Base-by-base conservation (phyloP, 2,329 filamentous ascomycete genomes). In the Aspergillus viridinutans region DNA sequence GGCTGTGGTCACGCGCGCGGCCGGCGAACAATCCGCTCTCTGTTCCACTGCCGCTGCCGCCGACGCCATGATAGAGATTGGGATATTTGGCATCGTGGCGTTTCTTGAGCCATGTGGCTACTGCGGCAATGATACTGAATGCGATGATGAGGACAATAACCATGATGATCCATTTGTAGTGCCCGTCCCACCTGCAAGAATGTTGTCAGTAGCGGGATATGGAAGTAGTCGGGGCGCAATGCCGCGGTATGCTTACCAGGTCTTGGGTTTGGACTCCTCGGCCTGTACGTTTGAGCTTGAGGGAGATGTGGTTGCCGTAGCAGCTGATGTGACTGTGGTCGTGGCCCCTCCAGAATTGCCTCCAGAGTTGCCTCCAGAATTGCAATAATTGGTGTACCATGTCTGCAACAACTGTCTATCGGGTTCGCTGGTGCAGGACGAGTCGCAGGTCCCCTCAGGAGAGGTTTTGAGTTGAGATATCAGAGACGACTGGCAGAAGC, bases 121-220 rank as follows among this genome's bases (percentile, higher is more conserved):
- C 80, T 42, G 88, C 75, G 80, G 87, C 89, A 66, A 90, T 83
- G 56, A 80, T 79, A 14, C 81, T 76, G 59, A 95, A 89, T 53
- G 80, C 87, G 58, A 93, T 78, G 47, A 87, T 81, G 28, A 95
- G 80, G 60, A 93, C 78, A 62, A 91, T 86, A 53, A 94, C 80
- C 81, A 94, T 90, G 60, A 93, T 81, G 49, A 95, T 84, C 90
- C 90, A 96, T 77, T 86, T 82, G 78, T 84, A 90, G 72, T 93
- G 90, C 28, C 78, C 81, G 7, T 82, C 59, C 65, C 63, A 65
- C 61, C 67, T 72, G 21, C 21, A 28, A 17, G 35, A 10, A 40
- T 25, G 40, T 54, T 23, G 42, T 45, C 21, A 45, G 42, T 7
- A 38, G 14, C 32, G 32, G 32, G 5, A 17, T 38, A 17, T 17